Evolutionary conservation across 805 yeast genomes (phyloP), one percentile per base, ranked within the genome.

Genomic region (Sugiyamaella floridensis): DNA sequence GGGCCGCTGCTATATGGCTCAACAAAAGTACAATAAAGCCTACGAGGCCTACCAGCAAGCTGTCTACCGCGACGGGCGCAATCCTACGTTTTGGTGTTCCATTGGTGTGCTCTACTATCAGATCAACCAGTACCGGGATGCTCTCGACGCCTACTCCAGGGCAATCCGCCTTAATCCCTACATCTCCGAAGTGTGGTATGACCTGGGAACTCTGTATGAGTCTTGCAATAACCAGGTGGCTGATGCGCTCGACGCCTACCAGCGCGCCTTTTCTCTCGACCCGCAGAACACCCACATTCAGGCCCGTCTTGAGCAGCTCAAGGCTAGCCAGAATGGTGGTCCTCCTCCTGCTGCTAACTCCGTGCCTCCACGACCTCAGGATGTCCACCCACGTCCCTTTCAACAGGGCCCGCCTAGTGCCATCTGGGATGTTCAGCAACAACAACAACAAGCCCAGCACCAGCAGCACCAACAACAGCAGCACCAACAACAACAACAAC

Each of bases 11-110:
- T 95, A 92, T 73, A 92, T 93, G 98, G 85, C 96, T 41, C 81
- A 92, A 63, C 89, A 87, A 59, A 96, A 92, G 68, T 93, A 89
- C 73, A 85, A 93, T 55, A 89, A 93, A 48, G 98, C 99, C 1
- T 93, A 92, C 70, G 98, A 93, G 66, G 95, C 97, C 0, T 93
- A 92, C 79, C 99, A 93, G 73, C 97, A 90, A 68, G 98, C 98
- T 11, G 99, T 93, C 54, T 93, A 93, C 69, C 80, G 97, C 58
- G 98, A 93, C 69, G 85, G 95, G 40, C 80, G 97, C 67, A 93
- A 93, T 69, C 98, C 99, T 53, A 93, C 97, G 1, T 93, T 93
- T 75, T 93, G 99, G 99, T 86, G 93, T 68, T 82, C 88, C 32
- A 86, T 86, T 63, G 99, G 99, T 67, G 99, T 93, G 14, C 76